Percentiles rank a stretch among this genome's conserved stretches.
These are phyloP conservation scores for Poa pratensis DNA, from an alignment of 176 grass and related monocot genomes.

Conservation along the genomic window DNA sequence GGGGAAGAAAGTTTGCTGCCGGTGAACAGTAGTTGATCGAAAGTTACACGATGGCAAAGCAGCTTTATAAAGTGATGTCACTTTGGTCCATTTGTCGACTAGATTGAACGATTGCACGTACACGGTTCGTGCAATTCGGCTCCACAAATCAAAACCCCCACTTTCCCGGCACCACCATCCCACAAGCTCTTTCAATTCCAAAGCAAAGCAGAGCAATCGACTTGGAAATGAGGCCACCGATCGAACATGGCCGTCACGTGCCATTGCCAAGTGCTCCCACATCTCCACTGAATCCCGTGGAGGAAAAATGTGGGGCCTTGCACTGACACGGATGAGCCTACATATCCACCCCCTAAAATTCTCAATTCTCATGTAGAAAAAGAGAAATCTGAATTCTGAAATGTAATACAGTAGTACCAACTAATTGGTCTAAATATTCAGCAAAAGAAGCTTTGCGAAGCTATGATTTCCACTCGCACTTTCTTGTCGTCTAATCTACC, in stretches of 20 bases:
- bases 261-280: not conserved
- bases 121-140: not conserved
- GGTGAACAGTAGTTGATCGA: conserved; percentile 30
- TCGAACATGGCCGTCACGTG: not conserved
- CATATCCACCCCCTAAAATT: too few relatives aligned
- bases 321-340: too few relatives aligned
- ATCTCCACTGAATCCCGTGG: not conserved
- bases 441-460: conserved; percentile 25
- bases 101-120: not conserved
- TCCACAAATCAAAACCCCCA: not conserved
- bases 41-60: conserved; percentile 35
- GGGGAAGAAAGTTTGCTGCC: conserved; percentile 22
- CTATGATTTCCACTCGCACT: conserved; percentile 11
- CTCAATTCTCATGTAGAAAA: too few relatives aligned
- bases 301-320: not conserved
- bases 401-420: not conserved
- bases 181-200: not conserved
- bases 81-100: conserved; percentile 42
- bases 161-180: not conserved
- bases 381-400: too few relatives aligned
- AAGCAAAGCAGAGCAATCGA: not conserved
- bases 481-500: conserved; percentile 54
- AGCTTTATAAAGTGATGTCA: conserved; percentile 54
- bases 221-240: not conserved
- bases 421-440: not conserved